phyloP scores from a whole-genome alignment of 345 rosid species.

The Cardamine occulta region DNA sequence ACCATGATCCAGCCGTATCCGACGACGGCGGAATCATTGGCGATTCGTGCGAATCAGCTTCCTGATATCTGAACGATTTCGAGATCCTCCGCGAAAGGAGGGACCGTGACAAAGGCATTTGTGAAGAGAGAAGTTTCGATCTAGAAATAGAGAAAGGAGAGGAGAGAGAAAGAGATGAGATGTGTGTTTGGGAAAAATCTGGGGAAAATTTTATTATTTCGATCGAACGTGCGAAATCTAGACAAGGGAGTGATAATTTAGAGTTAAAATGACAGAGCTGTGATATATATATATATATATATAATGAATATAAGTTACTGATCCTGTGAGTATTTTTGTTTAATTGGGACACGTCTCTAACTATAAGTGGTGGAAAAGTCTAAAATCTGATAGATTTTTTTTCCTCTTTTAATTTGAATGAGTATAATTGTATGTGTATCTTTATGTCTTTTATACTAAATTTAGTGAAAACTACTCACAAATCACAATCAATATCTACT shows the following conservation, averaged over 20 bases:
- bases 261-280: conserved; percentile 34
- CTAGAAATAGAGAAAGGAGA: not conserved
- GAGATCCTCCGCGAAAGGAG: conserved; percentile 66
- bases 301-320: conserved; percentile 19
- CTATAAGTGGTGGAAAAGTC: not conserved
- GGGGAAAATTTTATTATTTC: not conserved
- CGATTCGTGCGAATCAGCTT: conserved; percentile 30
- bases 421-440: no score
- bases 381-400: no score
- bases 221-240: conserved; percentile 34
- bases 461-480: no score
- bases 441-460: no score
- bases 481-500: no score
- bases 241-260: not conserved
- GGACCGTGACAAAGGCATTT: conserved; percentile 65
- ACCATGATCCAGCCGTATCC: conserved; percentile 60
- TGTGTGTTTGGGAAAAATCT: conserved; percentile 3
- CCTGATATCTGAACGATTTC: conserved; percentile 51
- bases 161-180: conserved; percentile 18
- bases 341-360: conserved; percentile 9
- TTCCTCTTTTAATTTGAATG: no score
- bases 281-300: no score
- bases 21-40: conserved; percentile 29
- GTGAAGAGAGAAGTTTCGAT: conserved; percentile 3
- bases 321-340: not conserved